phyloP scores from a whole-genome alignment of 768 basidiomycete genomes.

The Candolleomyces aberdarensis region DNA sequence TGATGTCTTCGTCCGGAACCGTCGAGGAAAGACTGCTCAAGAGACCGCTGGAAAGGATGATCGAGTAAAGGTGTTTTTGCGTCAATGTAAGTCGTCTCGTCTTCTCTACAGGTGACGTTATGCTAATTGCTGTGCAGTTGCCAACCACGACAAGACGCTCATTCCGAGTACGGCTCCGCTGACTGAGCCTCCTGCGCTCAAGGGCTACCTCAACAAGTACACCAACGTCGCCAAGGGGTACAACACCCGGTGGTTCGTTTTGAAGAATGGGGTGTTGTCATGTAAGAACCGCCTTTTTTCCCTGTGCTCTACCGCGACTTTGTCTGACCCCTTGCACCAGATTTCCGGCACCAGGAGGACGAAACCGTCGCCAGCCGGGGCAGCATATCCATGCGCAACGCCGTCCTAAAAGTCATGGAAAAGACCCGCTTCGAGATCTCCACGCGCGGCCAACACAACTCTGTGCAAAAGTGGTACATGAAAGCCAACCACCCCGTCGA shows the following conservation, averaged over 20 bases:
- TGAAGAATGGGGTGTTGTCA: slow-evolving; percentile 81
- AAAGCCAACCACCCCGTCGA: slow-evolving; percentile 88
- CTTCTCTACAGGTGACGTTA: not conserved
- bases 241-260: slow-evolving; percentile 88
- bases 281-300: slow-evolving; percentile 52
- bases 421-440: slow-evolving; percentile 80
- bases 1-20: slow-evolving; percentile 84
- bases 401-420: slow-evolving; percentile 59
- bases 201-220: slow-evolving; percentile 88
- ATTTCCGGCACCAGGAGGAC: slow-evolving; percentile 89
- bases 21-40: slow-evolving; percentile 63
- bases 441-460: slow-evolving; percentile 33
- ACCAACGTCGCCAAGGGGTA: slow-evolving; percentile 91
- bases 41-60: slow-evolving; percentile 79
- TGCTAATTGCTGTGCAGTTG: slow-evolving; percentile 40
- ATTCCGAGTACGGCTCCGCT: slow-evolving; percentile 42
- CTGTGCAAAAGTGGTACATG: slow-evolving; percentile 75
- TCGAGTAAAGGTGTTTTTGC: slow-evolving; percentile 73
- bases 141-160: slow-evolving; percentile 75
- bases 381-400: slow-evolving; percentile 83
- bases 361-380: slow-evolving; percentile 84
- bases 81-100: slow-evolving; percentile 69
- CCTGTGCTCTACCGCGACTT: not conserved
- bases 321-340: slow-evolving; percentile 23
- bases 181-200: slow-evolving; percentile 58